These are phyloP conservation scores for Viola odorata DNA, from an alignment of 345 rosid species.

Conservation along the genomic window DNA sequence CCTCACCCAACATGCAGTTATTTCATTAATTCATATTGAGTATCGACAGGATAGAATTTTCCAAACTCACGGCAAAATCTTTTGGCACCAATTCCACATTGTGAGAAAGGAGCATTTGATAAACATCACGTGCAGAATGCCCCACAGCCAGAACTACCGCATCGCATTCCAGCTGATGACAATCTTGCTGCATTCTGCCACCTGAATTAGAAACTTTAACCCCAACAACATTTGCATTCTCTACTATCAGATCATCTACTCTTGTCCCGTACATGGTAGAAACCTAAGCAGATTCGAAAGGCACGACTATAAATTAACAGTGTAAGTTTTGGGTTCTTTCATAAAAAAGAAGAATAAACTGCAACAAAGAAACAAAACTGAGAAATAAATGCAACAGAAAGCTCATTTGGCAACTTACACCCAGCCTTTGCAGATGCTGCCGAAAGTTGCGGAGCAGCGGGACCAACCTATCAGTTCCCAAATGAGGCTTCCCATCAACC, in stretches of 20 bases:
- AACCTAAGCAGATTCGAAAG: constrained; percentile 41
- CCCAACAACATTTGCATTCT: constrained; percentile 60
- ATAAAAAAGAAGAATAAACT: neutral
- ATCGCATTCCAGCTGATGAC: constrained; percentile 47
- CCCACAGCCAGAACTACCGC: constrained; percentile 90
- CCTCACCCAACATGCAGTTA: neutral
- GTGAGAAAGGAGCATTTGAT: constrained; percentile 88
- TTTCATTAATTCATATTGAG: neutral
- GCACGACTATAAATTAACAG: too few species aligned
- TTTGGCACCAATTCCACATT: constrained; percentile 66
- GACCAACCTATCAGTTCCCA: constrained; percentile 85
- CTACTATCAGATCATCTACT: constrained; percentile 72
- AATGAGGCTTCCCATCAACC: constrained; percentile 91
- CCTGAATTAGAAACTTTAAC: constrained; percentile 60
- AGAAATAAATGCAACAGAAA: neutral
- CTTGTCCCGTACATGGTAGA: constrained; percentile 72
- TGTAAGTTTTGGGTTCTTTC: too few species aligned
- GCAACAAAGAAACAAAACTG: neutral
- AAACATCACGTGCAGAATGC: constrained; percentile 93
- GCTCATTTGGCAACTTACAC: constrained; percentile 44
- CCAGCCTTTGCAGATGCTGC: constrained; percentile 61
- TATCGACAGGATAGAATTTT: neutral
- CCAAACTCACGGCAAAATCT: constrained; percentile 78
- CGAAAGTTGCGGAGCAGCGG: constrained; percentile 82
- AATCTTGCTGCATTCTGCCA: constrained; percentile 26